Evolutionary conservation across 1,284 basidiomycete species (phyloP).

Genomic region (Wolfiporia cocos): DNA sequence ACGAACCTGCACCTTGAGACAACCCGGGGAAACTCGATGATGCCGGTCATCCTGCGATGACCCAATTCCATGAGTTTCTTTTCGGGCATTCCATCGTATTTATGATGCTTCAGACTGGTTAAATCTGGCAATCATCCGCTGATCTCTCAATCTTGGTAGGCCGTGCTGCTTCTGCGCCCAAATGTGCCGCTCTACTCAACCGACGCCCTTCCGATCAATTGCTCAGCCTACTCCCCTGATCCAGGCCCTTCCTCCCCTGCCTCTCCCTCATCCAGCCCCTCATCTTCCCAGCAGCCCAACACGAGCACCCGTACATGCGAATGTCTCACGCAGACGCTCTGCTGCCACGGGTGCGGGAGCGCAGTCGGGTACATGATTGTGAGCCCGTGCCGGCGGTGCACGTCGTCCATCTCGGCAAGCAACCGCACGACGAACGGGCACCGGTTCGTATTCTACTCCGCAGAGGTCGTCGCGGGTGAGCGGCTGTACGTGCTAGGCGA

Average conservation of each 20-base stretch:
- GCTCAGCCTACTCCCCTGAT: constrained; percentile 42
- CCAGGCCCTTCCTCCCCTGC: constrained; percentile 16
- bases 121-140: too few species aligned
- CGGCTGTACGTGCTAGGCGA: constrained; percentile 68
- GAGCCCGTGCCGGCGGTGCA: constrained; percentile 66
- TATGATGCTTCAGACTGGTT: too few species aligned
- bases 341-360: constrained; percentile 76
- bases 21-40: too few species aligned
- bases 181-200: constrained; percentile 81
- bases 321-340: constrained; percentile 69
- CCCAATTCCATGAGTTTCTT: too few species aligned
- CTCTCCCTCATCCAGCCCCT: constrained; percentile 6
- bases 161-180: constrained; percentile 76
- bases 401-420: constrained; percentile 55
- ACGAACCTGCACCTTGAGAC: too few species aligned
- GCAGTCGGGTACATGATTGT: constrained; percentile 77
- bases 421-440: constrained; percentile 79
- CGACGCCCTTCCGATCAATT: constrained; percentile 76
- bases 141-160: constrained; percentile 40
- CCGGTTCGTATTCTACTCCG: constrained; percentile 84
- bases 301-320: constrained; percentile 50
- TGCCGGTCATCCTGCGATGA: too few species aligned
- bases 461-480: constrained; percentile 66
- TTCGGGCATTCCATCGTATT: too few species aligned
- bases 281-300: background rate